phyloP scores from a whole-genome alignment of 2,329 filamentous ascomycete genomes.

The Exophiala oligosperma region DNA sequence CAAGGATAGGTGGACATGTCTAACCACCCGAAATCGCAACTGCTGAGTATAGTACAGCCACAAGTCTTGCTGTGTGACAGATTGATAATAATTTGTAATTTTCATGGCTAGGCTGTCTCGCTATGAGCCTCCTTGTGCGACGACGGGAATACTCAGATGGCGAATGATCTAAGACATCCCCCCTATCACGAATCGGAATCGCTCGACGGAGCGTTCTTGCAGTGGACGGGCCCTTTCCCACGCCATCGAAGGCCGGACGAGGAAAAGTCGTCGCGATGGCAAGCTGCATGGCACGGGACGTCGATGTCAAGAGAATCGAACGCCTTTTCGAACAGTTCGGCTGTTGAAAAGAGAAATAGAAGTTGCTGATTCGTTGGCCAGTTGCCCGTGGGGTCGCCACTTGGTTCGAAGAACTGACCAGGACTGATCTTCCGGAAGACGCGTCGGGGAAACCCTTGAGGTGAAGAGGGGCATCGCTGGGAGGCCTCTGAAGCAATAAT shows the following conservation, averaged over 20 bases:
- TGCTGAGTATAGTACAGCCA: background rate
- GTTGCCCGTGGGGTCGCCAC: background rate
- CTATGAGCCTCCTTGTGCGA: background rate
- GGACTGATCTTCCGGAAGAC: background rate
- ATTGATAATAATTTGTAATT: slow-evolving; percentile 20
- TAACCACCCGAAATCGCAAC: background rate
- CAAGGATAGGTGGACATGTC: too few relatives aligned
- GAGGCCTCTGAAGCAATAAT: too few relatives aligned
- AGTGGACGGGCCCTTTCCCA: background rate
- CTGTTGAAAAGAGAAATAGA: background rate
- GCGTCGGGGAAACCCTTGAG: background rate
- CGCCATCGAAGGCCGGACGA: background rate
- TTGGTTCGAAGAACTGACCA: background rate
- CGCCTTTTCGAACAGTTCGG: background rate
- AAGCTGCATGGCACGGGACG: background rate
- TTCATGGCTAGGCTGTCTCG: slow-evolving; percentile 17
- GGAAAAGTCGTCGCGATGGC: background rate
- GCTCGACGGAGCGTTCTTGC: too few relatives aligned
- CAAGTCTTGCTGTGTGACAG: slow-evolving; percentile 12
- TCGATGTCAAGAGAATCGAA: background rate
- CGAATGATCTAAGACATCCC: background rate
- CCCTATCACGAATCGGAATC: background rate
- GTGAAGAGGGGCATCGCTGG: too few relatives aligned
- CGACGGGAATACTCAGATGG: background rate
- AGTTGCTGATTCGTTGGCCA: background rate